phyloP scores from a whole-genome alignment of 768 basidiomycete genomes.

The Dentipellis sp. region DNA sequence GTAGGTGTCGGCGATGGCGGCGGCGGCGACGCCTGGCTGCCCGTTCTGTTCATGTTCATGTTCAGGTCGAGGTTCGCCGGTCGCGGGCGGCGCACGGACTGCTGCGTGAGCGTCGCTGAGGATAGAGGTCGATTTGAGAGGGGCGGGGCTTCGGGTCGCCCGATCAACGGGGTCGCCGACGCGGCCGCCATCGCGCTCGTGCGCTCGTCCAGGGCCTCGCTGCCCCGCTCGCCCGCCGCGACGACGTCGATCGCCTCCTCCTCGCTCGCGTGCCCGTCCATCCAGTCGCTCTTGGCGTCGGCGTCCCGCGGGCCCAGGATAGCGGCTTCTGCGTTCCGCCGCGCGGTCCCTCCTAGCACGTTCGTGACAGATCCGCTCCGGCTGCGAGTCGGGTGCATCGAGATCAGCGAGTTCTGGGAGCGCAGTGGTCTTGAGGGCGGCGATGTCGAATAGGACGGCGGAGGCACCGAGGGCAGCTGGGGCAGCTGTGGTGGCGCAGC shows the following conservation, averaged over 20 bases:
- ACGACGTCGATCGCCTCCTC: constrained; percentile 82
- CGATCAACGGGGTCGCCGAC: constrained; percentile 6
- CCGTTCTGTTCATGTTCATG: constrained; percentile 10
- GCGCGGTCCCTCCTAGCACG: constrained; percentile 42
- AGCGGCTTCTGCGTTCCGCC: constrained; percentile 23
- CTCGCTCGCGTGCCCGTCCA: constrained; percentile 56
- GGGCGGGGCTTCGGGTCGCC: background rate
- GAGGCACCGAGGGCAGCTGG: constrained; percentile 34
- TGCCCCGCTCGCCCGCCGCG: constrained; percentile 74
- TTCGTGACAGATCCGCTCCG: constrained; percentile 49
- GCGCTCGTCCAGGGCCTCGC: constrained; percentile 74
- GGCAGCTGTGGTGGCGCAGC: constrained; percentile 5
- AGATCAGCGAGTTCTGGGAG: constrained; percentile 31
- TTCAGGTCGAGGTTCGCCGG: constrained; percentile 63
- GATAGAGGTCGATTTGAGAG: constrained; percentile 5
- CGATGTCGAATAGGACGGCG: constrained; percentile 51
- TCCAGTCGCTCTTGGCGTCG: constrained; percentile 55
- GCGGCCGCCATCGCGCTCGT: constrained; percentile 50
- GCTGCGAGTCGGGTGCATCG: constrained; percentile 27
- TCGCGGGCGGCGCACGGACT: constrained; percentile 32
- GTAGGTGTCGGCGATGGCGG: constrained; percentile 54
- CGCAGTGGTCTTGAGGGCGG: constrained; percentile 27
- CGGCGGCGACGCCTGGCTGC: constrained; percentile 24
- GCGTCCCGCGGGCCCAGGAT: constrained; percentile 17
- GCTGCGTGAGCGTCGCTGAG: constrained; percentile 12